These are phyloP conservation scores for Begonia peltatifolia DNA, from an alignment of 306 rosid species.

Conservation along the genomic window DNA sequence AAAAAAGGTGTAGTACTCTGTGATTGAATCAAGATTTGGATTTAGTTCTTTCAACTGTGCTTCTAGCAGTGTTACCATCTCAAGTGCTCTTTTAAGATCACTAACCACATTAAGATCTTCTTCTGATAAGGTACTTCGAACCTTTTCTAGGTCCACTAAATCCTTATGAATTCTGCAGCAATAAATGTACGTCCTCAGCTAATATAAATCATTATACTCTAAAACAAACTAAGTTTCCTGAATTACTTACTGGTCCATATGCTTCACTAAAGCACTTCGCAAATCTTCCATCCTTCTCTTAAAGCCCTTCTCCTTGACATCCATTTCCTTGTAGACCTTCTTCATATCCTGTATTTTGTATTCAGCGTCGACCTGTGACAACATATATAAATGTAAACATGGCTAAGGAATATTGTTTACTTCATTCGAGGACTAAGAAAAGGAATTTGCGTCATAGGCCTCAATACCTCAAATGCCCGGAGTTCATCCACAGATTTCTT, in stretches of 20 bases:
- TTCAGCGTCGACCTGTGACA: slow-evolving; percentile 70
- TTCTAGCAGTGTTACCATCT: slow-evolving; percentile 63
- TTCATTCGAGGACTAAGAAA: too few species aligned
- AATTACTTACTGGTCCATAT: slow-evolving; percentile 77
- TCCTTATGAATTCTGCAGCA: slow-evolving; percentile 64
- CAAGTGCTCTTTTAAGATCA: slow-evolving; percentile 65
- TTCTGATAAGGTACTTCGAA: slow-evolving; percentile 49
- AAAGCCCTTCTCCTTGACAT: slow-evolving; percentile 62
- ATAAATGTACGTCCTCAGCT: not conserved
- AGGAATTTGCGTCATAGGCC: not conserved
- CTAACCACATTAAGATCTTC: slow-evolving; percentile 33
- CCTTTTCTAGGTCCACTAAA: slow-evolving; percentile 75
- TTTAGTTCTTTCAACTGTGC: slow-evolving; percentile 88
- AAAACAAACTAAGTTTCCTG: not conserved
- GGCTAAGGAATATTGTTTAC: not conserved
- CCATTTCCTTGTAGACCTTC: slow-evolving; percentile 59
- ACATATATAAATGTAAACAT: slow-evolving; percentile 4
- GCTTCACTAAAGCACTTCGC: slow-evolving; percentile 57
- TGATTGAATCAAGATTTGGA: slow-evolving; percentile 91
- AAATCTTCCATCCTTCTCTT: slow-evolving; percentile 61
- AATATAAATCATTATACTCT: not conserved
- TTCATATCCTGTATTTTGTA: slow-evolving; percentile 79
- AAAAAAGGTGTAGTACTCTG: slow-evolving; percentile 47
- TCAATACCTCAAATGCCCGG: slow-evolving; percentile 77
- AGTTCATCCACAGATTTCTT: slow-evolving; percentile 58